A percentile compares a stretch with the other conserved stretches of the same genome.
phyloP scores from a whole-genome alignment of 352 stramenopile genomes.

The Globisporangium carolinianum region DNA sequence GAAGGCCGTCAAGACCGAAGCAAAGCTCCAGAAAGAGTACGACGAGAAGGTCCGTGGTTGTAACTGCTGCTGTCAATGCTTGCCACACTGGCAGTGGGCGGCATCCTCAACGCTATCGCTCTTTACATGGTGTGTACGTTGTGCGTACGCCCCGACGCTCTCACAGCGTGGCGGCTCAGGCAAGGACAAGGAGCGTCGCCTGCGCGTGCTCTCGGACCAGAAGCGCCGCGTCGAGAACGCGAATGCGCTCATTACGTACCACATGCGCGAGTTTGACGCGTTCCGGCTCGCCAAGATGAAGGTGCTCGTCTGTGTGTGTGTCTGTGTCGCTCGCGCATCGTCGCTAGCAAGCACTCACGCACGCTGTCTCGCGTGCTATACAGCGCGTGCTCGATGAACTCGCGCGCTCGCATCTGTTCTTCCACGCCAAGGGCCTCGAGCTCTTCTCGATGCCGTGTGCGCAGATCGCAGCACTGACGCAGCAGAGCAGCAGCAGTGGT shows the following conservation, averaged over 20 bases:
- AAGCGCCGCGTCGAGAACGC: slow-evolving; percentile 81
- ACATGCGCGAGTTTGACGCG: slow-evolving; percentile 68
- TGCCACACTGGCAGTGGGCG: not conserved
- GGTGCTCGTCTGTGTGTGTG: slow-evolving; percentile 17
- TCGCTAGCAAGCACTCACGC: slow-evolving; percentile 16
- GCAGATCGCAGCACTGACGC: slow-evolving; percentile 13
- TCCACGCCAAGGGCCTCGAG: slow-evolving; percentile 72
- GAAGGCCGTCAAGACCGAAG: slow-evolving; percentile 73
- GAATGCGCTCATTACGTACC: slow-evolving; percentile 60
- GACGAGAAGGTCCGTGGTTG: slow-evolving; percentile 27
- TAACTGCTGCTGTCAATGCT: slow-evolving; percentile 23
- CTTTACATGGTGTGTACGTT: not conserved
- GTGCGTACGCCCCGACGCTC: not conserved
- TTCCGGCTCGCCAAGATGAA: slow-evolving; percentile 77
- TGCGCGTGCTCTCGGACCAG: slow-evolving; percentile 77
- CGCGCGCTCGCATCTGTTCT: slow-evolving; percentile 64
- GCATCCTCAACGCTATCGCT: no score
- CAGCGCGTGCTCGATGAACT: slow-evolving; percentile 37
- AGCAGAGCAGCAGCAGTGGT: no score
- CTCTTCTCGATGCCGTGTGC: slow-evolving; percentile 53
- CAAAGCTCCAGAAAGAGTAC: slow-evolving; percentile 72
- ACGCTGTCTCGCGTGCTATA: slow-evolving; percentile 13
- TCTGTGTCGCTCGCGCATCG: not conserved
- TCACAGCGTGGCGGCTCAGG: slow-evolving; percentile 31
- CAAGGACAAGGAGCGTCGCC: slow-evolving; percentile 76